These are phyloP conservation scores for Phytophthora fragariae DNA, from an alignment of 352 stramenopile genomes.

Conservation along the genomic window DNA sequence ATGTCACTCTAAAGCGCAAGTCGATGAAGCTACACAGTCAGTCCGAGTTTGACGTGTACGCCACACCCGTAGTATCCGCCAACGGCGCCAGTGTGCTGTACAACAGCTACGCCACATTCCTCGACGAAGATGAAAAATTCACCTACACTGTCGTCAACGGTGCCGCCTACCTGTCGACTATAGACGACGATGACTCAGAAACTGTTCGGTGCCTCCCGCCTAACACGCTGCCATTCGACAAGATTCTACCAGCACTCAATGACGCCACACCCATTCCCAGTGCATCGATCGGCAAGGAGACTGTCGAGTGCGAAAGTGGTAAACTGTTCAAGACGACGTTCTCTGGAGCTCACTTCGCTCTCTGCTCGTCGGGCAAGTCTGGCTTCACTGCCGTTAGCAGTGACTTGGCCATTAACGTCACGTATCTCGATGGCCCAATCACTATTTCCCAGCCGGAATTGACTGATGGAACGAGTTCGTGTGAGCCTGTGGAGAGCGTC, in stretches of 20 bases:
- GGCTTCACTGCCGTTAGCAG: constrained; percentile 45
- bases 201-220: constrained; percentile 34
- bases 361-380: constrained; percentile 34
- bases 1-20: constrained; percentile 38
- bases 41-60: constrained; percentile 41
- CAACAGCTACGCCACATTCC: constrained; percentile 32
- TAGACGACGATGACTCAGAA: background rate
- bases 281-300: constrained; percentile 20
- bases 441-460: constrained; percentile 16
- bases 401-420: constrained; percentile 41
- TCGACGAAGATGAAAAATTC: constrained; percentile 15
- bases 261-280: constrained; percentile 26
- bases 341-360: constrained; percentile 29
- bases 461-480: constrained; percentile 6
- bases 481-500: constrained; percentile 7
- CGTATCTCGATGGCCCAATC: constrained; percentile 31
- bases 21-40: constrained; percentile 38
- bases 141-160: constrained; percentile 41
- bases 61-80: constrained; percentile 26
- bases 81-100: constrained; percentile 29
- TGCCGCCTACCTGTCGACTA: constrained; percentile 28
- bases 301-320: constrained; percentile 35
- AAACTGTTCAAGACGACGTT: constrained; percentile 50
- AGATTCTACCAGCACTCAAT: constrained; percentile 41
- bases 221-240: constrained; percentile 30